Conservation (phyloP, 192 early-diverging fungal species). For the Lobosporangium transversale region DNA sequence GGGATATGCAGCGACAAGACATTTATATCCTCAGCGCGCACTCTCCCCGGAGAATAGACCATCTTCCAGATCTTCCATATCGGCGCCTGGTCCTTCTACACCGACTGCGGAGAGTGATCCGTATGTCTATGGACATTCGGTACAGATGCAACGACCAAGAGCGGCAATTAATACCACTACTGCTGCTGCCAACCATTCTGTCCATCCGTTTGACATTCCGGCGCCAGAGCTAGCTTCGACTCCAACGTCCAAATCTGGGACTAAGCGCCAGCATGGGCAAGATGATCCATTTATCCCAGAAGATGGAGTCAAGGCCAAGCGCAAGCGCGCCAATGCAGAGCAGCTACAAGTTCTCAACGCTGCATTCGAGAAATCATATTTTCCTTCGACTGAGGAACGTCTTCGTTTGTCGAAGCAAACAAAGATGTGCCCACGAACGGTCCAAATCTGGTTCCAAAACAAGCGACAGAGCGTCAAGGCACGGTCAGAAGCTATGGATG, state of each 20-base stretch:
- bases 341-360: slow-evolving; percentile 81
- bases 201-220: slow-evolving; percentile 36
- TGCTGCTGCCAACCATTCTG: slow-evolving; percentile 15
- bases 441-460: slow-evolving; percentile 99
- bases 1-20: slow-evolving; percentile 2
- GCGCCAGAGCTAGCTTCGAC: not conserved
- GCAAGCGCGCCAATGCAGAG: slow-evolving; percentile 81
- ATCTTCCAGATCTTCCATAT: slow-evolving; percentile 2
- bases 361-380: slow-evolving; percentile 80
- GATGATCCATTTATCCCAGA: slow-evolving; percentile 34
- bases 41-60: slow-evolving; percentile 5
- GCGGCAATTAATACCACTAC: not conserved
- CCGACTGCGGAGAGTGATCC: not conserved
- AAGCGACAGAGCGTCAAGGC: slow-evolving; percentile 82
- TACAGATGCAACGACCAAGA: slow-evolving; percentile 1
- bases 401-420: slow-evolving; percentile 79
- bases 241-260: not conserved
- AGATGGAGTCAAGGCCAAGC: slow-evolving; percentile 70
- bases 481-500: slow-evolving; percentile 56
- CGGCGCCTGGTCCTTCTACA: not conserved
- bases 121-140: not conserved
- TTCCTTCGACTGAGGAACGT: slow-evolving; percentile 86
- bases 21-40: not conserved
- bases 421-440: slow-evolving; percentile 89
- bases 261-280: slow-evolving; percentile 29